Evolutionary conservation across 352 stramenopile genomes (phyloP).

Genomic region (Phytophthora lateralis): DNA sequence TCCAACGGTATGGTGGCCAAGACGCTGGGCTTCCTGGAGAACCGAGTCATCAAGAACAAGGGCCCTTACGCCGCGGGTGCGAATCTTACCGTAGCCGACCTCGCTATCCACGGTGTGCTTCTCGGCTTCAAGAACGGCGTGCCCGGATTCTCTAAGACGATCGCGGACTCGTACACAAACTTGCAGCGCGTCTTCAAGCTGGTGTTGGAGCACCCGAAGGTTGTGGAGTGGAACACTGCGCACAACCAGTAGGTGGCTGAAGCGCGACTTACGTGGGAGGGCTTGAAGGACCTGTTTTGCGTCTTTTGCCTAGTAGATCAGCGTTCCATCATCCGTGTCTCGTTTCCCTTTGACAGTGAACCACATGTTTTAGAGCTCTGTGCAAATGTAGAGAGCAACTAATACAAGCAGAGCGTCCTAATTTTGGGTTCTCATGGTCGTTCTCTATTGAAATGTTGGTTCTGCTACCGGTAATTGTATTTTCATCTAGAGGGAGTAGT

Average conservation of each 20-base stretch:
- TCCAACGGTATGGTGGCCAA: slow-evolving; percentile 40
- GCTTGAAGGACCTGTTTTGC: not conserved
- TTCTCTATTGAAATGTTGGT: too few species aligned
- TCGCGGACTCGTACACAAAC: slow-evolving; percentile 41
- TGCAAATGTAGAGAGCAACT: not conserved
- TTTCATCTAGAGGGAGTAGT: too few species aligned
- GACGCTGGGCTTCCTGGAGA: slow-evolving; percentile 50
- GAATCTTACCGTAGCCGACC: slow-evolving; percentile 53
- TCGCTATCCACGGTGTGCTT: slow-evolving; percentile 52
- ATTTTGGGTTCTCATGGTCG: too few species aligned
- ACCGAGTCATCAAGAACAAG: slow-evolving; percentile 48
- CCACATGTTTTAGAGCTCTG: too few species aligned
- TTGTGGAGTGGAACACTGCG: slow-evolving; percentile 60
- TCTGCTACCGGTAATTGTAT: too few species aligned
- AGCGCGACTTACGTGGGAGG: not conserved
- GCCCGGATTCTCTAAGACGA: slow-evolving; percentile 31
- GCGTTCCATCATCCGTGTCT: not conserved
- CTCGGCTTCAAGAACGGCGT: slow-evolving; percentile 41
- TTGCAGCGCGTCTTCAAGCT: slow-evolving; percentile 46
- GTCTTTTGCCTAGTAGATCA: not conserved
- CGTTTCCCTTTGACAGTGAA: too few species aligned
- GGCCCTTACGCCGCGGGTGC: slow-evolving; percentile 40
- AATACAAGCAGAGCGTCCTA: too few species aligned
- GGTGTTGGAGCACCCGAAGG: slow-evolving; percentile 52
- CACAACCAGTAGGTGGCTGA: slow-evolving; percentile 26